Percentiles rank a stretch among this genome's conserved stretches.
phyloP scores from a whole-genome alignment of 2,329 filamentous ascomycete species.

The Fusarium oxysporum region DNA sequence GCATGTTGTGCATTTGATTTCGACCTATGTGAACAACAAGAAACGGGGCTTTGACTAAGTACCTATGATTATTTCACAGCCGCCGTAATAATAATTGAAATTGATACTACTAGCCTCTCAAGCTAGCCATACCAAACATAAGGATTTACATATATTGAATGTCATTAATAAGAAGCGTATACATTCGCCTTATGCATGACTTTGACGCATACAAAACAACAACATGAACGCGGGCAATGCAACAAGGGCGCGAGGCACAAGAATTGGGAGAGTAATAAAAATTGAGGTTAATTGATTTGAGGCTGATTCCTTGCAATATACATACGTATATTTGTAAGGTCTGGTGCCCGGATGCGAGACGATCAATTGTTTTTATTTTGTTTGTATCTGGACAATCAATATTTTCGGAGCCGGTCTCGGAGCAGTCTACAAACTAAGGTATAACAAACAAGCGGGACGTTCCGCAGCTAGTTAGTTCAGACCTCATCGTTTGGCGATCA shows the following conservation, averaged over 20 bases:
- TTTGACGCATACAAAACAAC: neutral
- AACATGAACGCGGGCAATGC: neutral
- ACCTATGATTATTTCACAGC: neutral
- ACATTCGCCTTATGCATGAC: neutral
- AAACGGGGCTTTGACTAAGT: neutral
- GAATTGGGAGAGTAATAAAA: neutral
- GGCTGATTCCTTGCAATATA: neutral
- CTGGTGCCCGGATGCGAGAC: neutral
- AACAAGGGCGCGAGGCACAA: neutral
- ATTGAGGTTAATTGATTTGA: neutral
- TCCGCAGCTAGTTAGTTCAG: constrained; percentile 34
- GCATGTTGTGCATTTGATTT: neutral
- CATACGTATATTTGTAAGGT: neutral
- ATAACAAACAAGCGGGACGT: constrained; percentile 38
- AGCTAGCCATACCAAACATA: neutral
- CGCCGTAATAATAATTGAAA: neutral
- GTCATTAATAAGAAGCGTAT: neutral
- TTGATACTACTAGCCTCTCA: neutral
- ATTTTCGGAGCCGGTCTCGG: neutral
- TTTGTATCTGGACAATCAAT: neutral
- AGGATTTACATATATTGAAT: neutral
- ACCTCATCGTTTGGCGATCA: neutral
- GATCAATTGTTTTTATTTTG: neutral
- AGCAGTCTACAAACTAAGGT: constrained; percentile 4
- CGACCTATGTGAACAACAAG: neutral